phyloP scores from a whole-genome alignment of 2,329 filamentous ascomycete species.

The Byssochlamys sp. region DNA sequence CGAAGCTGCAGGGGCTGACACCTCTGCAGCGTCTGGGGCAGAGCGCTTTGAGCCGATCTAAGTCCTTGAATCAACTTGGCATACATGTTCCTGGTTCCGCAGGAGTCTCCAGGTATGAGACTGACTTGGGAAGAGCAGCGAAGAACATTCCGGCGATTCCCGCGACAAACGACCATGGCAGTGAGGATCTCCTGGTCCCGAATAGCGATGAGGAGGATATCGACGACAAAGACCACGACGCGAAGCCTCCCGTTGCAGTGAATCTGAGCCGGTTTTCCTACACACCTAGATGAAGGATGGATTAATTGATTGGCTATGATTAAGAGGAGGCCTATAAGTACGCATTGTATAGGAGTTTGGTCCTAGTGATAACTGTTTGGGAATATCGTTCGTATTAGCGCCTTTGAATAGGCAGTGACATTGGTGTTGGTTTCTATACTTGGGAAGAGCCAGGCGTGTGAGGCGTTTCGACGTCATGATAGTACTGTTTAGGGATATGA shows the following conservation, averaged over 20 bases:
- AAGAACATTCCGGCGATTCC: not conserved
- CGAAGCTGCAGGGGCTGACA: conserved; percentile 21
- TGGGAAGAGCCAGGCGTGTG: not conserved
- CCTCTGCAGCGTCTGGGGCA: conserved; percentile 34
- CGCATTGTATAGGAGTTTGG: conserved; percentile 7
- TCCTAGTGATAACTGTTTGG: not conserved
- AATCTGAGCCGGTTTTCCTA: conserved; percentile 31
- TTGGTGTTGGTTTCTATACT: not conserved
- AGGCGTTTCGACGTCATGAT: not conserved
- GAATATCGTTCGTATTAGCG: not conserved
- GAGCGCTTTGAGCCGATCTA: conserved; percentile 29
- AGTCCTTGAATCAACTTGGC: conserved; percentile 22
- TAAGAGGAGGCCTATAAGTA: not conserved
- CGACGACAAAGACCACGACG: conserved; percentile 7
- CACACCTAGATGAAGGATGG: conserved; percentile 11
- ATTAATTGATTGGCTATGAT: not conserved
- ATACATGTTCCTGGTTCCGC: conserved; percentile 5
- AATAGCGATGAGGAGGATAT: conserved; percentile 40
- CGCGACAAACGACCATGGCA: conserved; percentile 26
- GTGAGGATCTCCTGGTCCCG: conserved; percentile 44
- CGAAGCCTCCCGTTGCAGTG: conserved; percentile 12
- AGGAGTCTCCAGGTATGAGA: conserved; percentile 10
- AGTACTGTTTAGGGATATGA: not conserved
- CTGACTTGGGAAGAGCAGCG: conserved; percentile 5
- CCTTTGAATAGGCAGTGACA: not conserved